Conservation (phyloP, 495 filamentous ascomycete genomes). For the Aspergillus ellipticus region DNA sequence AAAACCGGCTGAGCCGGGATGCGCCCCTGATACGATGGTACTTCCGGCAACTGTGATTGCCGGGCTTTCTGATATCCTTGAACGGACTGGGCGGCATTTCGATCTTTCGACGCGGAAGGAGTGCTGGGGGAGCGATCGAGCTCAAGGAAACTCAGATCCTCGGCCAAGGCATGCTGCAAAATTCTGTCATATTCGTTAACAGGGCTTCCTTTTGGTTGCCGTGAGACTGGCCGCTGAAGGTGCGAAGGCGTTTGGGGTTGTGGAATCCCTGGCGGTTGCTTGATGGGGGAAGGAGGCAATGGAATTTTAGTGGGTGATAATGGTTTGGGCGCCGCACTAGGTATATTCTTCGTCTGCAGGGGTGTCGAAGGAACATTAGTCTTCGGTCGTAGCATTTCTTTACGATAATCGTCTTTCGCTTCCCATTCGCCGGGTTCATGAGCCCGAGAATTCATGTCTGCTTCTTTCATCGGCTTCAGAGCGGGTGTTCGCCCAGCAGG, state of each 20-base stretch:
- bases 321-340: conserved; percentile 22
- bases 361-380: conserved; percentile 15
- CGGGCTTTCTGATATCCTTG: conserved; percentile 20
- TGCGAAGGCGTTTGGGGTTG: conserved; percentile 44
- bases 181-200: conserved; percentile 56
- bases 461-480: conserved; percentile 68
- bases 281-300: conserved; percentile 48
- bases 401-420: conserved; percentile 36
- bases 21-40: conserved; percentile 51
- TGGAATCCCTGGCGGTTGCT: conserved; percentile 32
- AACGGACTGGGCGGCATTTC: conserved; percentile 26
- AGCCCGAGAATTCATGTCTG: conserved; percentile 62
- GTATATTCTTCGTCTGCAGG: conserved; percentile 12
- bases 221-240: conserved; percentile 29
- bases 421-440: conserved; percentile 40
- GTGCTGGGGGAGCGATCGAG: conserved; percentile 20
- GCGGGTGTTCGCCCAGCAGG: conserved; percentile 56
- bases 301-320: conserved; percentile 57
- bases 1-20: conserved; percentile 28
- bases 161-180: conserved; percentile 55
- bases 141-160: conserved; percentile 53
- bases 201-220: conserved; percentile 28
- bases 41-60: conserved; percentile 35
- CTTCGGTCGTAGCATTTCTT: conserved; percentile 21
- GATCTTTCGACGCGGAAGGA: conserved; percentile 12